These are phyloP conservation scores for Russula abietina DNA, from an alignment of 768 basidiomycete genomes.

Conservation along the genomic window DNA sequence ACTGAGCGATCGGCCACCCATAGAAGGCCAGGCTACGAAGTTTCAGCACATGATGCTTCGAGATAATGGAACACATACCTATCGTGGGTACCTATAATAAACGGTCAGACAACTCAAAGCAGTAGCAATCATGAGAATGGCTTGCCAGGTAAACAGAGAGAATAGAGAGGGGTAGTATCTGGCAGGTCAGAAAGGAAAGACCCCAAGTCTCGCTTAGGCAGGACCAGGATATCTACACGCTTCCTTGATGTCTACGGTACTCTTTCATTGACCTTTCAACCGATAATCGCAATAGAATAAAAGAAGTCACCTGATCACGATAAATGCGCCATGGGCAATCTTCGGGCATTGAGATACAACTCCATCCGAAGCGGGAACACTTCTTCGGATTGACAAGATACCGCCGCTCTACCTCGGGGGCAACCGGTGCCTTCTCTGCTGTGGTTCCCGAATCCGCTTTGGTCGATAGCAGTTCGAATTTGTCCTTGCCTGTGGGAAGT, in stretches of 20 bases:
- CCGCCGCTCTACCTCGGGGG: conserved; percentile 6
- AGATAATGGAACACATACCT: conserved; percentile 39
- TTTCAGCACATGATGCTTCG: neutral
- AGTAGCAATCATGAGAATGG: conserved; percentile 23
- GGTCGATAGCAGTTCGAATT: conserved; percentile 6
- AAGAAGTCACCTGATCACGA: conserved; percentile 42
- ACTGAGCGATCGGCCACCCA: conserved; percentile 83
- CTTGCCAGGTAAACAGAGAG: conserved; percentile 71
- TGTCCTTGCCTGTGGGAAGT: conserved; percentile 15
- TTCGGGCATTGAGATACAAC: conserved; percentile 36
- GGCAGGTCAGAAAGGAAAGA: conserved; percentile 60
- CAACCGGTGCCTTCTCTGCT: conserved; percentile 25
- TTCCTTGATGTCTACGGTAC: conserved; percentile 40
- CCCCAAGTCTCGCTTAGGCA: conserved; percentile 53
- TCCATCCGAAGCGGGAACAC: conserved; percentile 11
- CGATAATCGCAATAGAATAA: neutral
- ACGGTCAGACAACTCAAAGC: conserved; percentile 13
- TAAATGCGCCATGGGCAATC: conserved; percentile 57
- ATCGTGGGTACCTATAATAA: conserved; percentile 54
- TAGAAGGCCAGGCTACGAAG: conserved; percentile 68
- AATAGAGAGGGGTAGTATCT: conserved; percentile 61
- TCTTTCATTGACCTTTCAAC: conserved; percentile 1
- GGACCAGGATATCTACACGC: conserved; percentile 45
- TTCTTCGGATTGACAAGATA: conserved; percentile 7
- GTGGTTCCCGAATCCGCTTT: neutral